Evolutionary conservation across 805 yeast genomes (phyloP).

Genomic region (Ogataea pini): DNA sequence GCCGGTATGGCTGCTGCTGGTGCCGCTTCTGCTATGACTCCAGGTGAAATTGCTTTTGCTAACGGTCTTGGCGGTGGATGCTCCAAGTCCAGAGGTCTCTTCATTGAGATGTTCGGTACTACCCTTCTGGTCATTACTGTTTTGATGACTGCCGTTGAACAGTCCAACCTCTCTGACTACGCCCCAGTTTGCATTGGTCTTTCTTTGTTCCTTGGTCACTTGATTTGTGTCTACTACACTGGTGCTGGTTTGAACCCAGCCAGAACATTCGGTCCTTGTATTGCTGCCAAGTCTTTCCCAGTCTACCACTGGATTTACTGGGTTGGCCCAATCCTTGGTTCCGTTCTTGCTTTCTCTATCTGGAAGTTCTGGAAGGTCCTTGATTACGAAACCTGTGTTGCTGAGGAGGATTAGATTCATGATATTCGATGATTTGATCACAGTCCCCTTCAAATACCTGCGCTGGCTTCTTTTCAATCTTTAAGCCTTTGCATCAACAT

Average conservation of each 20-base stretch:
- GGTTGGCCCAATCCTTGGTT: slow-evolving; percentile 83
- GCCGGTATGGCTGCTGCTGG: slow-evolving; percentile 94
- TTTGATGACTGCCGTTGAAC: slow-evolving; percentile 80
- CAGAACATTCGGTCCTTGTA: slow-evolving; percentile 80
- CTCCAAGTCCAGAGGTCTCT: slow-evolving; percentile 73
- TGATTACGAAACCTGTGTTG: slow-evolving; percentile 59
- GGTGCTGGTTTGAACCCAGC: slow-evolving; percentile 96
- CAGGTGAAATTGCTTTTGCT: slow-evolving; percentile 72
- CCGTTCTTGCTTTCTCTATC: slow-evolving; percentile 62
- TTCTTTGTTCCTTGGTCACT: slow-evolving; percentile 77
- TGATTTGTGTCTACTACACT: slow-evolving; percentile 77
- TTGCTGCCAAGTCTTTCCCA: slow-evolving; percentile 75
- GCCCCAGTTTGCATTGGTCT: slow-evolving; percentile 86
- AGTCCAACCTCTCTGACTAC: slow-evolving; percentile 69
- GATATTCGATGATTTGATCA: not conserved
- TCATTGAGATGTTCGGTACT: slow-evolving; percentile 82
- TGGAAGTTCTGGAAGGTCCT: slow-evolving; percentile 67
- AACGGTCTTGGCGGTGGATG: slow-evolving; percentile 72
- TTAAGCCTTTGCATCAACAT: not conserved
- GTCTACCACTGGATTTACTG: slow-evolving; percentile 88
- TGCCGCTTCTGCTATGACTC: slow-evolving; percentile 82
- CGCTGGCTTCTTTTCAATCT: not conserved
- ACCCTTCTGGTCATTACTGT: slow-evolving; percentile 73
- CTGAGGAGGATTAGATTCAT: slow-evolving; percentile 22
- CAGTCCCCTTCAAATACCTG: not conserved